These are phyloP conservation scores for Arthrobotrys entomopaga DNA, from an alignment of 2,329 filamentous ascomycete genomes.

Conservation along the genomic window DNA sequence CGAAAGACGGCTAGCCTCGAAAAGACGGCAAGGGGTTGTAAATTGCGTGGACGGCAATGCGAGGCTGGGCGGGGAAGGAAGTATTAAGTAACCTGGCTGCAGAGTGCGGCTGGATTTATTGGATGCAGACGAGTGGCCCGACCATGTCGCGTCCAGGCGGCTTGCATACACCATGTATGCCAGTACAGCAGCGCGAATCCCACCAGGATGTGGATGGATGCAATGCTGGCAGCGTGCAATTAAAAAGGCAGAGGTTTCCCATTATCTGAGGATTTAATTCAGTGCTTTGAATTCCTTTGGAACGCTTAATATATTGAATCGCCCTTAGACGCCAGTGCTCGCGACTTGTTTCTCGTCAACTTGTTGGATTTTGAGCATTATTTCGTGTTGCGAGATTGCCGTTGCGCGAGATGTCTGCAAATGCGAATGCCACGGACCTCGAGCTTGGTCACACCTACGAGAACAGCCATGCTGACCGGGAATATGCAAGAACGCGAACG, in stretches of 20 bases:
- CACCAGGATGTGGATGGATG: background rate
- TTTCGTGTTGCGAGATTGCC: background rate
- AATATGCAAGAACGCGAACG: too few relatives aligned
- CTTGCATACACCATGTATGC: background rate
- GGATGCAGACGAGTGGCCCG: conserved; percentile 4
- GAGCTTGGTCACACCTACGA: conserved; percentile 5
- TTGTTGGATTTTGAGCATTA: conserved; percentile 18
- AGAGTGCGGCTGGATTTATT: conserved; percentile 17
- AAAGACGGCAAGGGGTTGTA: background rate
- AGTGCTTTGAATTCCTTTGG: background rate
- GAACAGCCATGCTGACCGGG: background rate
- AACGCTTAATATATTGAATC: conserved; percentile 1
- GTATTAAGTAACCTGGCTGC: conserved; percentile 4
- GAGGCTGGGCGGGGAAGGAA: conserved; percentile 13
- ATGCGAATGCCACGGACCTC: background rate
- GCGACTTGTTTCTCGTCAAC: background rate
- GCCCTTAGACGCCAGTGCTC: background rate
- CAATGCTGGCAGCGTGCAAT: conserved; percentile 13
- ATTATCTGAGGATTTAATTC: background rate
- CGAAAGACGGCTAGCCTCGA: background rate
- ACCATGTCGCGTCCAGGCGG: conserved; percentile 20
- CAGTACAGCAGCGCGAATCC: background rate
- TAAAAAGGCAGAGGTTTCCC: conserved; percentile 14
- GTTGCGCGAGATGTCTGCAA: conserved; percentile 14
- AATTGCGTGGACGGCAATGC: conserved; percentile 2